Evolutionary conservation across 2,329 filamentous ascomycete genomes (phyloP), one percentile per base, ranked within the genome.

Genomic region (Colletotrichum endophyticum): DNA sequence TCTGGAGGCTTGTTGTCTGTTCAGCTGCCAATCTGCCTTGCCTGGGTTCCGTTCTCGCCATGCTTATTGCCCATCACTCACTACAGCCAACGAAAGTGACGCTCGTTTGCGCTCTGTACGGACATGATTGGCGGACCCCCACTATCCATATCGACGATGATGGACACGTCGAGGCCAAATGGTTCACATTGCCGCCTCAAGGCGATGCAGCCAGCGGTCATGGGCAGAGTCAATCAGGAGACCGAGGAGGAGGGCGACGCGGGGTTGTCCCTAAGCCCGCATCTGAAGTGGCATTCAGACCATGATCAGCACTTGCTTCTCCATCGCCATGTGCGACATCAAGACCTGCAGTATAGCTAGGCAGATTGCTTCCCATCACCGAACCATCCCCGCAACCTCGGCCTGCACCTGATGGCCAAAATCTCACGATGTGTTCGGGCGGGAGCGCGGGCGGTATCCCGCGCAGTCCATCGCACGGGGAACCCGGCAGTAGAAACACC

Each of bases 371-470:
- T 25, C 28, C 36, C 22, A 39, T 34, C 27, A 59, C 70, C 49
- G 36, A 36, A 53, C 39, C 28, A 36, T 53, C 36, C 19, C 56
- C 34, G 39, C 32, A 69, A 32, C 63, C 16, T 44, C 39, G 13
- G 39, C 57, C n/a, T 30, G 70, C 64, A 64, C 57, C 64, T 69
- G 64, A 59, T n/a, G 32, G 16, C 34, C 30, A 73, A 28, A 66
- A 76, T 70, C 73, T 70, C 64, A 76, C 44, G 64, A 73, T 69
- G 11, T 61, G 27, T 66, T 59, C 11, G 16, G 44, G 66, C 27
- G 30, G 30, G 30, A 56, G 34, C 2, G 16, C 36, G 57, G 30
- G 70, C 44, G 34, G 22, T 59, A 64, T 44, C 44, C 73, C 25
- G 44, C 49, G 64, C 34, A 39, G 56, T 61, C 16, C 15, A 12